Evolutionary conservation across 306 rosid species (phyloP).

Genomic region (Aeschynomene evenia): DNA sequence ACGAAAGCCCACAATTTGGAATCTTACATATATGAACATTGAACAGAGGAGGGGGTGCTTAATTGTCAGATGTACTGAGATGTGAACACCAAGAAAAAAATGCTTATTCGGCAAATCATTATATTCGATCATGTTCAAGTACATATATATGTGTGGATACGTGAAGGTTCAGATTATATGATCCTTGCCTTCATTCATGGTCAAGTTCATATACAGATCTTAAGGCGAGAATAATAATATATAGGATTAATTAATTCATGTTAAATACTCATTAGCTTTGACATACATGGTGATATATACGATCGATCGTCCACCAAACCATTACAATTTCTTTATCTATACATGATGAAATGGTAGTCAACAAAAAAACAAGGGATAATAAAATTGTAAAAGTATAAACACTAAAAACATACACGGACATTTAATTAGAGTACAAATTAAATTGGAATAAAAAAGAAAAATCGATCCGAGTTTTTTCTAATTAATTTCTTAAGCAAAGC

Average conservation of each 20-base stretch:
- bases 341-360: conserved; percentile 33
- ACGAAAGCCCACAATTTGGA: conserved; percentile 16
- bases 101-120: neutral
- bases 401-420: neutral
- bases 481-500: neutral
- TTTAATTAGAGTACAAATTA: conserved; percentile 28
- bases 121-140: neutral
- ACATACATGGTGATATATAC: conserved; percentile 3
- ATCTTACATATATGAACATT: conserved; percentile 6
- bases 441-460: no score
- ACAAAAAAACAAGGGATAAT: conserved; percentile 6
- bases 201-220: conserved; percentile 1
- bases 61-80: neutral
- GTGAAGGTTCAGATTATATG: neutral
- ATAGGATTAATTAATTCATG: neutral
- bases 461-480: neutral
- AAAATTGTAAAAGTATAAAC: conserved; percentile 5
- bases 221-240: neutral
- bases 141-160: neutral
- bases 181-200: neutral
- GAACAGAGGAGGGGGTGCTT: conserved; percentile 18
- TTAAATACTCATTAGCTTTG: conserved; percentile 7
- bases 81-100: conserved; percentile 13
- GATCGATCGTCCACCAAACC: no score
- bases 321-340: neutral